A percentile compares a stretch with the other conserved stretches of the same genome.
phyloP scores from a whole-genome alignment of 345 rosid genomes.

The Pistacia atlantica region DNA sequence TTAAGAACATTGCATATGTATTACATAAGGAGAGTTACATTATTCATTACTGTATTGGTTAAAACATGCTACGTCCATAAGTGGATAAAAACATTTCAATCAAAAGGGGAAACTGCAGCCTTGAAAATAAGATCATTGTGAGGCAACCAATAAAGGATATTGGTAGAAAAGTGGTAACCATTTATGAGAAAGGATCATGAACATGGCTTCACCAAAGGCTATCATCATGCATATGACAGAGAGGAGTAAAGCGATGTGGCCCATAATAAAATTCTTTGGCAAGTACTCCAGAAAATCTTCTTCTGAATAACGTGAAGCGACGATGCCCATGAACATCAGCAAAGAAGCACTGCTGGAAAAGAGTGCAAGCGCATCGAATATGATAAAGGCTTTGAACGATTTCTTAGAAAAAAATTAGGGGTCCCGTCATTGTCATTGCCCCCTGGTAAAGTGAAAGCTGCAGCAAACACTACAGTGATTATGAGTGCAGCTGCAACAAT shows the following conservation, averaged over 20 bases:
- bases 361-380: slow-evolving; percentile 13
- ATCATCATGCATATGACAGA: background rate
- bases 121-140: background rate
- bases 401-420: background rate
- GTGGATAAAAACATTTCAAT: background rate
- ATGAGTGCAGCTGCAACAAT: too few relatives aligned
- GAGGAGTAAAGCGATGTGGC: background rate
- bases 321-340: slow-evolving; percentile 13
- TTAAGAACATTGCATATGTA: too few relatives aligned
- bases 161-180: too few relatives aligned
- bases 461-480: too few relatives aligned
- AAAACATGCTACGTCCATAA: background rate
- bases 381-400: background rate
- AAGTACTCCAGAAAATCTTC: background rate
- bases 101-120: background rate
- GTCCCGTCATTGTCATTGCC: background rate
- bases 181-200: background rate
- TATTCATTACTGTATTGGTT: background rate
- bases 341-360: slow-evolving; percentile 1
- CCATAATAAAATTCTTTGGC: background rate
- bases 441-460: background rate
- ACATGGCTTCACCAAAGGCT: background rate
- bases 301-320: too few relatives aligned
- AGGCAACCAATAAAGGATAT: background rate
- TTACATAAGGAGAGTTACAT: too few relatives aligned